Conservation (phyloP, 2,329 filamentous ascomycete genomes). For the Botryosphaeria dothidea region DNA sequence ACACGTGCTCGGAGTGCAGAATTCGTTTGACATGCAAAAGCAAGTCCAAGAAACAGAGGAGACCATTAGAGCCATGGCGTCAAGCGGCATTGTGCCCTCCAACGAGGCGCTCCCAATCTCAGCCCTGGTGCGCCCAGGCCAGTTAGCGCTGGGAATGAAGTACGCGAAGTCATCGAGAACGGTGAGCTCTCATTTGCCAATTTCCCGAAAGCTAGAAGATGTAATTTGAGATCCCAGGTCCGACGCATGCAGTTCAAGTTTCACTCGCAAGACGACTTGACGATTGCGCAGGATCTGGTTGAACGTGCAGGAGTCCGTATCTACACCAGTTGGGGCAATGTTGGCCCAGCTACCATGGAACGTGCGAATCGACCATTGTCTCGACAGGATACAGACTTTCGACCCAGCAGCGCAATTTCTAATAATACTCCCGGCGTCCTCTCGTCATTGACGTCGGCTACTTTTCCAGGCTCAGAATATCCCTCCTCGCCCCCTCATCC, state of each 20-base stretch:
- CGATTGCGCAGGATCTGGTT: conserved; percentile 26
- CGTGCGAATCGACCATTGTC: background rate
- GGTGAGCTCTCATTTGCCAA: conserved; percentile 27
- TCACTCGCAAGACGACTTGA: conserved; percentile 38
- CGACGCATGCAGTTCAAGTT: conserved; percentile 49
- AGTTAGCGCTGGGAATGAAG: conserved; percentile 42
- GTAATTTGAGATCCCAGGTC: conserved; percentile 30
- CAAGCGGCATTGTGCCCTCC: conserved; percentile 29
- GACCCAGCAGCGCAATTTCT: no score
- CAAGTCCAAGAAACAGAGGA: conserved; percentile 28
- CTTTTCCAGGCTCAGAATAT: background rate
- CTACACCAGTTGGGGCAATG: background rate
- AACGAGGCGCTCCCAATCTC: conserved; percentile 47
- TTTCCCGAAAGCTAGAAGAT: background rate
- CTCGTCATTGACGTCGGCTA: no score
- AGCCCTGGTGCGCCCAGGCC: conserved; percentile 37
- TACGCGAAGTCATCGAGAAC: conserved; percentile 39
- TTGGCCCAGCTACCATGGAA: background rate
- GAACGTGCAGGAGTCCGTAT: background rate
- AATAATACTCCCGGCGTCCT: no score
- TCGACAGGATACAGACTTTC: background rate
- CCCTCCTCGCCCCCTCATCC: background rate
- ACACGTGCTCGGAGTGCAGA: conserved; percentile 23
- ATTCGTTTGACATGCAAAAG: conserved; percentile 29
- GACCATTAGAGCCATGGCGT: conserved; percentile 23